Conservation (phyloP, 768 basidiomycete species). For the Boletus rex-veris region DNA sequence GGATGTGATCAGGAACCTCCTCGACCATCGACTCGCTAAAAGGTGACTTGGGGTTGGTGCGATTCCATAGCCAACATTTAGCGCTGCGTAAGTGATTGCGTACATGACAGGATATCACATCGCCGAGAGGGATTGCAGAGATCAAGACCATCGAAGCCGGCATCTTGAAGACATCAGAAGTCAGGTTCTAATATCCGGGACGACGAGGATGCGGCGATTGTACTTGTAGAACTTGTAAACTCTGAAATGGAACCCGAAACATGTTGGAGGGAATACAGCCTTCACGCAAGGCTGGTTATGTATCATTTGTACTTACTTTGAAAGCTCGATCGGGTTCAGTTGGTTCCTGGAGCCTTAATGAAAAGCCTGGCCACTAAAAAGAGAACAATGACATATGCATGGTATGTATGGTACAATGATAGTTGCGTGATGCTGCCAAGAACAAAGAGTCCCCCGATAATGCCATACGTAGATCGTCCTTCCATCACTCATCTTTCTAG, state of each 20-base stretch:
- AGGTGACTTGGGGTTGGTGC: no score
- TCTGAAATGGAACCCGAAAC: not conserved
- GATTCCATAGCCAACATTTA: no score
- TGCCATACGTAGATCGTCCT: not conserved
- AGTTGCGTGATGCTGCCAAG: not conserved
- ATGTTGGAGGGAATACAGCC: no score
- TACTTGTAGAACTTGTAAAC: not conserved
- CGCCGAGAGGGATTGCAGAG: slow-evolving; percentile 12
- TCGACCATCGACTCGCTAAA: no score
- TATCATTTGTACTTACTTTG: no score
- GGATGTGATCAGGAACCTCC: no score
- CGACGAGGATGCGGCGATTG: not conserved
- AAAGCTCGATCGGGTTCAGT: no score
- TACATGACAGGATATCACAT: no score
- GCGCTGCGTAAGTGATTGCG: no score
- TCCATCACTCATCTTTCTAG: not conserved
- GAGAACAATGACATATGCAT: not conserved
- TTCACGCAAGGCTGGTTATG: no score
- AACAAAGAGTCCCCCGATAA: not conserved
- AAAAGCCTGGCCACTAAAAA: not conserved
- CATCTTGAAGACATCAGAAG: slow-evolving; percentile 18
- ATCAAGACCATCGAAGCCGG: slow-evolving; percentile 29
- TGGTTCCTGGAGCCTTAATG: no score
- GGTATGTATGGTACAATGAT: slow-evolving; percentile 10
- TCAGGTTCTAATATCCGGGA: slow-evolving; percentile 8